Evolutionary conservation across 129 eudicot species (phyloP).

Genomic region (Flaveria trinervia): DNA sequence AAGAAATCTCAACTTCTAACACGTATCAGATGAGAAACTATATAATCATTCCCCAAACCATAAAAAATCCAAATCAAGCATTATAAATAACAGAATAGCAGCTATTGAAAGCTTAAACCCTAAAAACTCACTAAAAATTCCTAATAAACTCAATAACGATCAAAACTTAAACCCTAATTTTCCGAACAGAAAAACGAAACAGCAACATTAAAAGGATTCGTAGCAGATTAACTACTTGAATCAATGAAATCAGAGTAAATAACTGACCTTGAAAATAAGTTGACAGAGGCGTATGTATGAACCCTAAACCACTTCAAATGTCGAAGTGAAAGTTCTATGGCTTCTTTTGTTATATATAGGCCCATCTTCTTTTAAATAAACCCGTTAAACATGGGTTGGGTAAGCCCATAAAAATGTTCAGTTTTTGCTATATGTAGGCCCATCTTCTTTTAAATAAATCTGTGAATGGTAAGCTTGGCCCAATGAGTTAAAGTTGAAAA

Average conservation of each 20-base stretch:
- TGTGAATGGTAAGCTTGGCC: too few species aligned
- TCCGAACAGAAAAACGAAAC: neutral
- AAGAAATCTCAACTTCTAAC: neutral
- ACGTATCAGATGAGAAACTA: neutral
- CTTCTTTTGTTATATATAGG: neutral
- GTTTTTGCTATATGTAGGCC: too few species aligned
- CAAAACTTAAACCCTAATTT: neutral
- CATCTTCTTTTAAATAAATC: too few species aligned
- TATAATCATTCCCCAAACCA: neutral
- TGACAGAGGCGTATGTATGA: neutral
- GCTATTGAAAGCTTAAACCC: neutral
- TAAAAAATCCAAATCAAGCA: neutral
- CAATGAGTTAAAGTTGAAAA: too few species aligned
- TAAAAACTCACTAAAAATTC: neutral
- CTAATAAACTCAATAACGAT: neutral
- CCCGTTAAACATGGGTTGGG: neutral
- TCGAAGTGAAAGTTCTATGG: neutral
- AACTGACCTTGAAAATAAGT: neutral
- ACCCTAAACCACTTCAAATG: constrained; percentile 10
- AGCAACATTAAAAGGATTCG: neutral
- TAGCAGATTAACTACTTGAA: neutral
- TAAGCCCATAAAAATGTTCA: neutral
- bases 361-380: neutral
- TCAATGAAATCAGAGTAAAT: neutral
- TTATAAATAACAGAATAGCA: neutral